phyloP scores from a whole-genome alignment of 768 basidiomycete species.

The Boletus pseudo-olivaceus region DNA sequence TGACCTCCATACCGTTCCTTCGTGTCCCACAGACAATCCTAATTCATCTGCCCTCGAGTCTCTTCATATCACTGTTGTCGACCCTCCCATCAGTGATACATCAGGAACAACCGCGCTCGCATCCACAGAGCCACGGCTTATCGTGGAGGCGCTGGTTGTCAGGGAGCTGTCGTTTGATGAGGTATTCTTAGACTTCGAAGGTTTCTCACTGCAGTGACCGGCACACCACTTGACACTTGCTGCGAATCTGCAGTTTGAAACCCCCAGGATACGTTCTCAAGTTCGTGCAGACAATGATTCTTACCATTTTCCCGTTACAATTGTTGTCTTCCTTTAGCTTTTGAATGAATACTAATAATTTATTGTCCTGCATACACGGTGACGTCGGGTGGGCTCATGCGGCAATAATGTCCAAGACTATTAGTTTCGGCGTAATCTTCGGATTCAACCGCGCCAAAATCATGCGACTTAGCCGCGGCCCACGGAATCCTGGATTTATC shows the following conservation, averaged over 20 bases:
- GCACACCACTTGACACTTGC: background rate
- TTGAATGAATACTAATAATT: background rate
- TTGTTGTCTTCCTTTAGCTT: background rate
- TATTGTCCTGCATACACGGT: background rate
- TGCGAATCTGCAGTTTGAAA: background rate
- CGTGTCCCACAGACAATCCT: conserved; percentile 2
- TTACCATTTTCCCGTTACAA: background rate
- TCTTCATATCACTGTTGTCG: conserved; percentile 33
- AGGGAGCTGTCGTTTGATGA: conserved; percentile 75
- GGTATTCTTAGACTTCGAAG: conserved; percentile 72
- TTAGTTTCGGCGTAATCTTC: background rate
- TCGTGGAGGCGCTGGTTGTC: conserved; percentile 79
- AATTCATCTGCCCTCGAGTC: conserved; percentile 27
- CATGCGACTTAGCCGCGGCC: too few relatives aligned
- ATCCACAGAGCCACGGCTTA: conserved; percentile 48
- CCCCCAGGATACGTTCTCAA: background rate
- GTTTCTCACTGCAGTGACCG: conserved; percentile 38
- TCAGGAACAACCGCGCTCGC: background rate
- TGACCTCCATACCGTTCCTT: background rate
- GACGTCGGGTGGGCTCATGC: background rate
- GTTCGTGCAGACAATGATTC: background rate
- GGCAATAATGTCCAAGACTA: too few relatives aligned
- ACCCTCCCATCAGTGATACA: conserved; percentile 7
- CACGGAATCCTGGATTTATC: too few relatives aligned
- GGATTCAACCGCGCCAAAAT: background rate